phyloP scores from a whole-genome alignment of 352 stramenopile species.

The Peronospora tabacina region DNA sequence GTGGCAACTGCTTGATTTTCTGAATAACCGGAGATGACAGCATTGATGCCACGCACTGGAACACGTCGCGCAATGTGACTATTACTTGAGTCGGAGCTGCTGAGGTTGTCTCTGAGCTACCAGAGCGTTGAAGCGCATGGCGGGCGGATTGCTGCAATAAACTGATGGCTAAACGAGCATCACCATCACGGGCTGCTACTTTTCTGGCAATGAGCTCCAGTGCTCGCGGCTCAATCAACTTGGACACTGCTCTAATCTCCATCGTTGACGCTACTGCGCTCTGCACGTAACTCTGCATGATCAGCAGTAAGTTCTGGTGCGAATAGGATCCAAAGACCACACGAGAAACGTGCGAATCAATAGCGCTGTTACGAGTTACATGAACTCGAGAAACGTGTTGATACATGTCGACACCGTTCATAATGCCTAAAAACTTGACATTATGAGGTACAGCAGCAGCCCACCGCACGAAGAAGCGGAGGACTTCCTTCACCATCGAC shows the following conservation, averaged over 20 bases:
- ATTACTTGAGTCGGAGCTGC: constrained; percentile 3
- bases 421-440: constrained; percentile 55
- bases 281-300: constrained; percentile 38
- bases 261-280: constrained; percentile 4
- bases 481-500: constrained; percentile 38
- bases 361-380: constrained; percentile 5
- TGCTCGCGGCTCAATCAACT: constrained; percentile 36
- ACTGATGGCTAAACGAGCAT: constrained; percentile 51
- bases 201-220: constrained; percentile 64
- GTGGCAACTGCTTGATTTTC: constrained; percentile 55
- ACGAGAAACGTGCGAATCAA: constrained; percentile 25
- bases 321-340: constrained; percentile 58
- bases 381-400: constrained; percentile 37
- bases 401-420: constrained; percentile 76
- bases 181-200: constrained; percentile 54
- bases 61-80: constrained; percentile 43
- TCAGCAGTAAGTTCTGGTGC: constrained; percentile 39
- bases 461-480: constrained; percentile 58
- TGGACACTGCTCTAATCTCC: not conserved
- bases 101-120: not conserved
- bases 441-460: constrained; percentile 26
- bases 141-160: constrained; percentile 55
- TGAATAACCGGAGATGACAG: constrained; percentile 33
- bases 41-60: constrained; percentile 37
- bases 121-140: constrained; percentile 25